These are phyloP conservation scores for Leishmania martiniquensis DNA, from an alignment of 208 protist species.

Conservation along the genomic window DNA sequence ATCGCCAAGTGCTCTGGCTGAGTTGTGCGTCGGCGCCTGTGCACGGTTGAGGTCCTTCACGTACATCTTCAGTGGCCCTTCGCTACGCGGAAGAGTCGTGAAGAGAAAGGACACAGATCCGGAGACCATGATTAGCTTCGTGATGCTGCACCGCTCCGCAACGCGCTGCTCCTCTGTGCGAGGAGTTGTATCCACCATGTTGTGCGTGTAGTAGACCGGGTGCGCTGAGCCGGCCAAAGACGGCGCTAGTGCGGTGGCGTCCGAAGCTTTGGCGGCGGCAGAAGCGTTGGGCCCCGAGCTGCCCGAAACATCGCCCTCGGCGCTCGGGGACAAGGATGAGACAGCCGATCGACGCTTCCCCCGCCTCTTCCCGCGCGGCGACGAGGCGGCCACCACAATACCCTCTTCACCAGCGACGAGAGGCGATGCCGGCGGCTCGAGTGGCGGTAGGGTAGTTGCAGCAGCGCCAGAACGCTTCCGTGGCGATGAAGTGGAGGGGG, in stretches of 20 bases:
- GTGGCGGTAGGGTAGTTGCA: not conserved
- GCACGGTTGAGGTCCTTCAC: slow-evolving; percentile 65
- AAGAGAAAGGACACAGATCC: slow-evolving; percentile 78
- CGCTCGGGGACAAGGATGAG: not conserved
- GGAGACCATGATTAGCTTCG: slow-evolving; percentile 85
- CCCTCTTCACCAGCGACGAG: not conserved
- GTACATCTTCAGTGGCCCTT: slow-evolving; percentile 49
- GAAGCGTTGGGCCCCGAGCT: not conserved
- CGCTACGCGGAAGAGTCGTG: slow-evolving; percentile 46
- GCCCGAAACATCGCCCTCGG: not conserved
- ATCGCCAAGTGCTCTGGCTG: not conserved
- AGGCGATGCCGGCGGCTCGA: slow-evolving; percentile 1
- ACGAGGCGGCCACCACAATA: not conserved
- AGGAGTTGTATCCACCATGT: slow-evolving; percentile 19
- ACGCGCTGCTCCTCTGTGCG: slow-evolving; percentile 54
- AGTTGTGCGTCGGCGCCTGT: slow-evolving; percentile 5
- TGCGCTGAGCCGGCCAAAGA: slow-evolving; percentile 12
- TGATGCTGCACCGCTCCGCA: slow-evolving; percentile 75
- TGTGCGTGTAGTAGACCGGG: slow-evolving; percentile 43
- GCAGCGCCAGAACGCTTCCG: not conserved
- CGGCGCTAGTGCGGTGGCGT: slow-evolving; percentile 3
- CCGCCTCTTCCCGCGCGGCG: not conserved
- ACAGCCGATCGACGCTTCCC: not conserved
- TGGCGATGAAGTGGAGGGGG: not conserved
- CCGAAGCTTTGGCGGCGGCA: not conserved